Base-by-base conservation (phyloP, 352 stramenopile species). In the Pythium diclinum region DNA sequence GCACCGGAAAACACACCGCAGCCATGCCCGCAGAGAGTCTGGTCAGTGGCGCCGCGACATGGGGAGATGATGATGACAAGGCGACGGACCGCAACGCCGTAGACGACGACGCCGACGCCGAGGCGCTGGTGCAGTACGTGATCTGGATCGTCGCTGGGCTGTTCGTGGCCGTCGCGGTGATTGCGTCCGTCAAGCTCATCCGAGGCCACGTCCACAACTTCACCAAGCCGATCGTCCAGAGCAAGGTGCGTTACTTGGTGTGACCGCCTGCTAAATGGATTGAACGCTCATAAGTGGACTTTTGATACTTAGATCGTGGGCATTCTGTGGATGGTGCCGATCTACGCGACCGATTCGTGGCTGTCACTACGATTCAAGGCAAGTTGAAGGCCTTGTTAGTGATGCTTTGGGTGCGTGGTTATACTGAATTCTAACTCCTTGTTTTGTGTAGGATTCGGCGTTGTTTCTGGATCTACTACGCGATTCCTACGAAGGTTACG, bases 291-390 rank as follows among this genome's bases (percentile, higher is more conserved):
- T 10, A 38, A 42, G 10, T 30, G 32, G 16, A 19, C 46, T 89
- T 17, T 74, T 86, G 67, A 46, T 69, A 3, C 40, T 21, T 44
- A 99, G 81, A 96, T 99, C 67, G 91, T 99, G 3, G 87, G 97
- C 0, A 99, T 99, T 65, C 68, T 99, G 21, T 99, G 94, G 94
- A 99, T 99, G 94, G 96, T 99, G 16, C 97, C 97, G 1, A 98
- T 99, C 65, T 99, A 99, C 80, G 85, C 90, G 2, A 96, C 98
- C 16, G 94, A 98, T 72, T 97, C 89, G 55, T 99, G 96, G 96
- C 77, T 99, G 7, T 97, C 93, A 48, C 84, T 99, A 23, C 83
- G 95, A n/a, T 99, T 99, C 76, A 96, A 98, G 67, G 81, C 87
- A 6, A 63, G 61, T 54, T 28, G 19, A 32, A 19, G 30, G 61